Evolutionary conservation across 805 yeast genomes (phyloP).

Genomic region (Pachysolen tannophilus): DNA sequence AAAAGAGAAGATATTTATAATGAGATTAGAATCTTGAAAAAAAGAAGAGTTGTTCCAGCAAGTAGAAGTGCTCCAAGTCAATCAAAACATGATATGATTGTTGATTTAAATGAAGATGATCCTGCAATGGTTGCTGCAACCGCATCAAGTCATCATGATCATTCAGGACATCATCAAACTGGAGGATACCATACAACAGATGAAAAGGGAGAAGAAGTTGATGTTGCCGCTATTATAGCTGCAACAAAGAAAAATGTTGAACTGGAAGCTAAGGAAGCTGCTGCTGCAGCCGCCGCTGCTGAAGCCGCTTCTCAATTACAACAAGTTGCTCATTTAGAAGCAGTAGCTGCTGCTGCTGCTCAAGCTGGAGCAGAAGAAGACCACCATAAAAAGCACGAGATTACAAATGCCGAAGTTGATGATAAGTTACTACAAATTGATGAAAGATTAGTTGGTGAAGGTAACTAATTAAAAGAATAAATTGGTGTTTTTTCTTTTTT

Average conservation of each 20-base stretch:
- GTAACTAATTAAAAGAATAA: constrained; percentile 3
- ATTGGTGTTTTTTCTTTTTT: background rate
- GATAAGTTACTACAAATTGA: constrained; percentile 10
- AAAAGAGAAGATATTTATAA: constrained; percentile 52
- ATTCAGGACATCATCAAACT: constrained; percentile 4
- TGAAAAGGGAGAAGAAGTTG: constrained; percentile 9
- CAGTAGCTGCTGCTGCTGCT: constrained; percentile 7
- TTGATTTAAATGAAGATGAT: constrained; percentile 9
- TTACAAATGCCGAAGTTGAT: constrained; percentile 8
- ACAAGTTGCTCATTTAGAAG: constrained; percentile 8
- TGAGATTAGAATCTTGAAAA: constrained; percentile 47
- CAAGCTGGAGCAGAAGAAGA: constrained; percentile 7
- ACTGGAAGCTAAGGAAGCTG: constrained; percentile 6
- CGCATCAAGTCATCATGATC: constrained; percentile 7
- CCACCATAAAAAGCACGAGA: constrained; percentile 5
- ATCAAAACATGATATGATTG: constrained; percentile 9
- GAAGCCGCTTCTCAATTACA: constrained; percentile 1
- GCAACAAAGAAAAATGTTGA: constrained; percentile 9
- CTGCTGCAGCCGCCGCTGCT: constrained; percentile 4
- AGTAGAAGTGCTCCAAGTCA: constrained; percentile 7
- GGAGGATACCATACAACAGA: constrained; percentile 6
- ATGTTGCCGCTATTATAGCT: constrained; percentile 10
- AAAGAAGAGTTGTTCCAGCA: constrained; percentile 29
- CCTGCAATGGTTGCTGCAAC: constrained; percentile 7
- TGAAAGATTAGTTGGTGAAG: constrained; percentile 10